phyloP scores from a whole-genome alignment of 2,329 filamentous ascomycete genomes.

The Xylaria sp. region DNA sequence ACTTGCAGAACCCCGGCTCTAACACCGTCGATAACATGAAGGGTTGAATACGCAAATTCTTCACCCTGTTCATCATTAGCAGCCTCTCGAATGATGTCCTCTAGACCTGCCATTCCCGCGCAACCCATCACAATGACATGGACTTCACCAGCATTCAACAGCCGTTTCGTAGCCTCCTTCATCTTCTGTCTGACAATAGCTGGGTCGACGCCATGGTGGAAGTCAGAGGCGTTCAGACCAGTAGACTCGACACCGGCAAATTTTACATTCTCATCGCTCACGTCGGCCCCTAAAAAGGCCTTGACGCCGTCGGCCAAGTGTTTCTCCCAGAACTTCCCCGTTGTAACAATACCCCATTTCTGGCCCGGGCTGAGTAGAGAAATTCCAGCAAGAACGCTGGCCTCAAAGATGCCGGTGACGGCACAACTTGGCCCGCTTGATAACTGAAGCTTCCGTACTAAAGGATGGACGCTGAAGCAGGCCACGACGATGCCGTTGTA shows the following conservation, averaged over 20 bases:
- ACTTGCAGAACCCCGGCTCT: constrained; percentile 74
- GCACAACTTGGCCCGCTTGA: constrained; percentile 42
- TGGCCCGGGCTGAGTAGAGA: constrained; percentile 58
- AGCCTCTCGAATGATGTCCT: constrained; percentile 77
- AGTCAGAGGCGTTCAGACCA: constrained; percentile 80
- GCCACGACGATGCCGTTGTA: constrained; percentile 86
- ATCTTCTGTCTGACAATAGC: constrained; percentile 74
- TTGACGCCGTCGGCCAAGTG: constrained; percentile 75
- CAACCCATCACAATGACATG: constrained; percentile 85
- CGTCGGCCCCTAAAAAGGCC: constrained; percentile 67
- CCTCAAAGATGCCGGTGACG: constrained; percentile 86
- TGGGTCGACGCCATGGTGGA: constrained; percentile 75
- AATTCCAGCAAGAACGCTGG: constrained; percentile 74
- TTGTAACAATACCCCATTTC: constrained; percentile 88
- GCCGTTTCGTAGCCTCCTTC: constrained; percentile 72
- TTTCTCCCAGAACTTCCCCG: constrained; percentile 83
- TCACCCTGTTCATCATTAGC: constrained; percentile 72
- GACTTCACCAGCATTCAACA: constrained; percentile 67
- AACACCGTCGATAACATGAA: constrained; percentile 84
- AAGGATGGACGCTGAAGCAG: constrained; percentile 86
- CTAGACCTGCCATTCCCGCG: constrained; percentile 89
- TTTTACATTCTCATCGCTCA: constrained; percentile 53
- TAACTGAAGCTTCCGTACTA: constrained; percentile 70
- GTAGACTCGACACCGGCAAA: constrained; percentile 88
- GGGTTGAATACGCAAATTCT: constrained; percentile 61